Conservation (phyloP, 257 asterid species). For the Solanum okadae region DNA sequence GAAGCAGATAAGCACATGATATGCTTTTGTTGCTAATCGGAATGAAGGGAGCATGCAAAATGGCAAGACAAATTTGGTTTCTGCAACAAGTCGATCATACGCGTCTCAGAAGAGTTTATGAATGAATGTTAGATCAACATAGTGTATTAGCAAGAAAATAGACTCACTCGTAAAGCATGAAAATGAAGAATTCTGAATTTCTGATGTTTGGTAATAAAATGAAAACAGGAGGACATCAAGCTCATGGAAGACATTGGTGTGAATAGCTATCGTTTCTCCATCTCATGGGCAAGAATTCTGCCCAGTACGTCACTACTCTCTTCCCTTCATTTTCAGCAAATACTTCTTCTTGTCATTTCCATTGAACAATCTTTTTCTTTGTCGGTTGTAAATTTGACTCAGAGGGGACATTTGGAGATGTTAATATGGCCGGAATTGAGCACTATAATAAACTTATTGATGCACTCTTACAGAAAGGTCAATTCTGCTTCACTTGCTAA, state of each 20-base stretch:
- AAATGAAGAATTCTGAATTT: background rate
- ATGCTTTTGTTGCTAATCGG: too few species aligned
- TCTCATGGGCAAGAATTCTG: constrained; percentile 14
- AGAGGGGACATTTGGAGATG: constrained; percentile 51
- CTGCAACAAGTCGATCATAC: background rate
- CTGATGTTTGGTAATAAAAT: background rate
- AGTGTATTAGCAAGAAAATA: background rate
- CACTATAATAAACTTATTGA: constrained; percentile 52
- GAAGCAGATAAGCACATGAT: too few species aligned
- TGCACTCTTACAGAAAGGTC: constrained; percentile 41
- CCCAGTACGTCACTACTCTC: background rate
- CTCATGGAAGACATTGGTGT: constrained; percentile 5
- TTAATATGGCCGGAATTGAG: constrained; percentile 44
- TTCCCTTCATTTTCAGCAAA: background rate
- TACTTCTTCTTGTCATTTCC: background rate
- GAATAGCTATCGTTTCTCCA: constrained; percentile 9
- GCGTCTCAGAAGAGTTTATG: background rate
- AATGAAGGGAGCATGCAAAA: background rate
- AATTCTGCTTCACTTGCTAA: background rate
- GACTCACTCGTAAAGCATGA: background rate
- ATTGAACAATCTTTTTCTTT: background rate
- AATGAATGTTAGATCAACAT: background rate
- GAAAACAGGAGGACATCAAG: constrained; percentile 3
- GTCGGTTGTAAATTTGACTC: background rate
- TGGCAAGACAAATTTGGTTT: background rate